Evolutionary conservation across 192 early-diverging fungal species (phyloP).

Genomic region (Lobosporangium transversale): DNA sequence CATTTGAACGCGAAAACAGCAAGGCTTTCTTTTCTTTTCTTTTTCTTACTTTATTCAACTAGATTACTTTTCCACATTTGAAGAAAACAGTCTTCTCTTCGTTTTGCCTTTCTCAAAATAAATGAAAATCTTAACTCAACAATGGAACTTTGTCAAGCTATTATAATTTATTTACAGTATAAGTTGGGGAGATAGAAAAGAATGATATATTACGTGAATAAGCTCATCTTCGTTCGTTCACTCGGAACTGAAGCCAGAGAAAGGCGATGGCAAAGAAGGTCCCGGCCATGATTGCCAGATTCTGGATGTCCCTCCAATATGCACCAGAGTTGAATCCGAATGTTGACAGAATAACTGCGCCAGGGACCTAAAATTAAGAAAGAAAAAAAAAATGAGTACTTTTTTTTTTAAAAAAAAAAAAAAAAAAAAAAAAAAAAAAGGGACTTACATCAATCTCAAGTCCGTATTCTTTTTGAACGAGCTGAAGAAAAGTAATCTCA

Average conservation of each 20-base stretch:
- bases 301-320: conserved; percentile 83
- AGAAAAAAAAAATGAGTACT: not conserved
- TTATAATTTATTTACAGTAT: too few relatives aligned
- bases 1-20: not conserved
- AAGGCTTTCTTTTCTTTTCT: conserved; percentile 11
- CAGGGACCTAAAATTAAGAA: conserved; percentile 68
- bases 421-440: not conserved
- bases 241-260: conserved; percentile 80
- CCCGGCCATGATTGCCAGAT: conserved; percentile 66
- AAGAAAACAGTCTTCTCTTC: not conserved
- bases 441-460: conserved; percentile 78
- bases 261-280: conserved; percentile 74
- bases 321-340: conserved; percentile 88
- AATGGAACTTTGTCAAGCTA: too few relatives aligned
- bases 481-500: conserved; percentile 82
- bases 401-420: not conserved
- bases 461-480: conserved; percentile 83
- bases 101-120: too few relatives aligned
- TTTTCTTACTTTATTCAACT: not conserved
- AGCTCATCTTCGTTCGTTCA: conserved; percentile 80
- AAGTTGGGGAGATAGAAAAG: too few relatives aligned
- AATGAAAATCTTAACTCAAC: too few relatives aligned
- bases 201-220: too few relatives aligned
- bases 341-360: conserved; percentile 83
- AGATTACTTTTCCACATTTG: not conserved